Base-by-base conservation (phyloP, 2,329 filamentous ascomycete genomes). In the Amylocarpus encephaloides region DNA sequence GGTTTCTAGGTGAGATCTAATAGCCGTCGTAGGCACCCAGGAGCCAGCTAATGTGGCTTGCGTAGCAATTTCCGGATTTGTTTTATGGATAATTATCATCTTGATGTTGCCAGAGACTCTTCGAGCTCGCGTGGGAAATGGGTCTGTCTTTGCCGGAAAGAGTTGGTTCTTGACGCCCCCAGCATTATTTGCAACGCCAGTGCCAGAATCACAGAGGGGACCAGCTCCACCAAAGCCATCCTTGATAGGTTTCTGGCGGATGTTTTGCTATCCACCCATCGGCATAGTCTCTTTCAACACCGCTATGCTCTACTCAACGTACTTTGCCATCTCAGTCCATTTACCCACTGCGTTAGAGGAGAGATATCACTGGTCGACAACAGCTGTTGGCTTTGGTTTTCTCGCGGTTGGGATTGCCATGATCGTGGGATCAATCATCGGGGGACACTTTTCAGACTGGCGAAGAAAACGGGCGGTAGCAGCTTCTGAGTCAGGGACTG, bases 91-190 rank as follows among this genome's bases (percentile, higher is more conserved):
- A 2, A 40, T 46, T 29, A 46, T 46, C 34, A 19, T 46, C 2
- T 32, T 46, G 10, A 46, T 38, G 35, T 46, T 46, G 22, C 44
- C 44, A 10, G 44, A 46, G n/a, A 46, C 44, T 10, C 44, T 46
- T 29, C 19, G 44, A 38, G 34, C 44, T 33, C 34, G 44, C 16
- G 44, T 46, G 29, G 44, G 44, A 18, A 46, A 38, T 13, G 44
- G 44, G 7, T 30, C 33, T 12, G 35, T 40, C 6, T 46, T 39
- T 32, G 34, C 44, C 13, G 44, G 33, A 22, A 46, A 46, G 18
- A 19, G 44, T 12, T 15, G 38, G 16, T 16, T 46, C 16, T 6
- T 46, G 9, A 38, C 39, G 34, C 44, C 44, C 7, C 44, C 44
- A 16, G 13, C 34, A 30, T 39, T 46, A 13, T 46, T 33, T 13